phyloP scores from a whole-genome alignment of 257 asterid genomes.

The Gardenia jasminoides region DNA sequence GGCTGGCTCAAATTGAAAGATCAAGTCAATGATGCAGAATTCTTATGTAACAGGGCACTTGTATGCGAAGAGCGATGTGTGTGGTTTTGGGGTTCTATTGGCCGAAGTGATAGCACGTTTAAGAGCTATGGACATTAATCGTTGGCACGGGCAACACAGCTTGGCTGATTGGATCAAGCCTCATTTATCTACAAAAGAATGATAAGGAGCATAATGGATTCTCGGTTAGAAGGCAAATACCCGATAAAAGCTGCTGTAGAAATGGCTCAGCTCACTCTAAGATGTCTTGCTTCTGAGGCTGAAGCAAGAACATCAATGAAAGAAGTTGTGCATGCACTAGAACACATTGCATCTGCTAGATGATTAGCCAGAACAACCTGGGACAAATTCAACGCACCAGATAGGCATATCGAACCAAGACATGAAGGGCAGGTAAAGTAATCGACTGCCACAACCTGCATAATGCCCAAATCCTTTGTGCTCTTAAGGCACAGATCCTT shows the following conservation, averaged over 20 bases:
- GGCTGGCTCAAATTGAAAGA: neutral
- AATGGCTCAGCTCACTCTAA: slow-evolving; percentile 43
- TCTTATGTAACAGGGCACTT: slow-evolving; percentile 45
- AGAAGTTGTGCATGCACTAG: no score
- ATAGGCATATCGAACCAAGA: no score
- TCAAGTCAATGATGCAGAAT: neutral
- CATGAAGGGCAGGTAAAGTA: slow-evolving; percentile 30
- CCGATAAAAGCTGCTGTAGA: slow-evolving; percentile 51
- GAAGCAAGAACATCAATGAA: no score
- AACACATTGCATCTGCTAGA: neutral
- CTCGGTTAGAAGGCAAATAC: slow-evolving; percentile 56
- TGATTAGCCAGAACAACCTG: no score
- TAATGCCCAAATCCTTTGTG: no score
- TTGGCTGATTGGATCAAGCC: slow-evolving; percentile 76
- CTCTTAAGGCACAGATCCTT: no score
- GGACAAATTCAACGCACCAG: no score
- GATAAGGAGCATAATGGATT: slow-evolving; percentile 56
- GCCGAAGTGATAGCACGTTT: slow-evolving; percentile 68
- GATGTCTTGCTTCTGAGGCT: no score
- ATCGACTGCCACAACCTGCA: slow-evolving; percentile 41
- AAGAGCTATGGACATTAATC: slow-evolving; percentile 49
- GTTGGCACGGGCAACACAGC: slow-evolving; percentile 46
- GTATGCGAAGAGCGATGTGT: slow-evolving; percentile 71
- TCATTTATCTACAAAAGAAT: slow-evolving; percentile 45
- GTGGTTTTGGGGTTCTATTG: slow-evolving; percentile 63